phyloP scores from a whole-genome alignment of 1,284 basidiomycete genomes.

The Inonotus obliquus region DNA sequence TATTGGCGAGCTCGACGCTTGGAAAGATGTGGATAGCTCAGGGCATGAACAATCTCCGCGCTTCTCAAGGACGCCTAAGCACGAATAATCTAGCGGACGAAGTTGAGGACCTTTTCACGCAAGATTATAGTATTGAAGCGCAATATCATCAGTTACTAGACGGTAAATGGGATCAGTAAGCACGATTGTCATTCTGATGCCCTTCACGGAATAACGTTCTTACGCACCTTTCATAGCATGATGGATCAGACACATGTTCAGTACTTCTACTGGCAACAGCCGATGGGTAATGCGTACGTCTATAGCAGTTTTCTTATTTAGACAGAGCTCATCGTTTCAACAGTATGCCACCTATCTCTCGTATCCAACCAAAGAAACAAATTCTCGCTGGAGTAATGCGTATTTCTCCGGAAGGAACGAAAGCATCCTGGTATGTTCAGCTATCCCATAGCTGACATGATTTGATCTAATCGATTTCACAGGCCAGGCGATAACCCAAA shows the following conservation, averaged over 20 bases:
- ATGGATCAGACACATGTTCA: constrained; percentile 64
- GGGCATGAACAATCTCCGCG: constrained; percentile 56
- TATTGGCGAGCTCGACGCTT: constrained; percentile 53
- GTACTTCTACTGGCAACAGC: constrained; percentile 70
- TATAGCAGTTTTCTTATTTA: not conserved
- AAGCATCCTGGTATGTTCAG: constrained; percentile 46
- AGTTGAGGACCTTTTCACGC: constrained; percentile 52
- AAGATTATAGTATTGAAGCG: constrained; percentile 54
- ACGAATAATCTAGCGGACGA: constrained; percentile 53
- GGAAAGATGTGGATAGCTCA: constrained; percentile 53
- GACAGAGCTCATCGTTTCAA: not conserved
- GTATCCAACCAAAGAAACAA: constrained; percentile 52
- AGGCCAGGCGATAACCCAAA: constrained; percentile 61
- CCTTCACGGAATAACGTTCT: not conserved
- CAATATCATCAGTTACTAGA: constrained; percentile 56
- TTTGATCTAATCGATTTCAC: not conserved
- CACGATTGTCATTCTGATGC: constrained; percentile 1
- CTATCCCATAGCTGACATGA: not conserved
- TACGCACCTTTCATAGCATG: constrained; percentile 38
- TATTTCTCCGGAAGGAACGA: constrained; percentile 54
- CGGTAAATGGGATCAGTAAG: constrained; percentile 61
- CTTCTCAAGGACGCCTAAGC: constrained; percentile 59
- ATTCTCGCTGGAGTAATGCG: constrained; percentile 59
- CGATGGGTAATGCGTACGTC: constrained; percentile 53
- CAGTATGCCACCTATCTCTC: constrained; percentile 54